Base-by-base conservation (phyloP, 2,329 filamentous ascomycete genomes). In the Berkeleyomyces basicola region DNA sequence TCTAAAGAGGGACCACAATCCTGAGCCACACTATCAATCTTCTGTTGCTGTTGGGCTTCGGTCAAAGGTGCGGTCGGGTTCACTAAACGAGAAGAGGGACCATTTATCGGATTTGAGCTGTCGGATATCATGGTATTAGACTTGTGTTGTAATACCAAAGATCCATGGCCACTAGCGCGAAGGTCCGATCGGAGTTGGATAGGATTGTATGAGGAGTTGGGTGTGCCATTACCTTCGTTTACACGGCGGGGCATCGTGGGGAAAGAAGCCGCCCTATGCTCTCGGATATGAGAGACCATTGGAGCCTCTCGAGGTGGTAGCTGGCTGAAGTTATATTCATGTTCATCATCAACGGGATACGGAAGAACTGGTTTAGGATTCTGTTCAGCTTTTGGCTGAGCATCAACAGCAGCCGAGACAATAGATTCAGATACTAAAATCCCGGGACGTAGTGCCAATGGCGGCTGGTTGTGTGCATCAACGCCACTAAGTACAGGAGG, bases 271-370 rank as follows among this genome's bases (percentile, higher is more conserved):
- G 31, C 33, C 9, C 49, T 37, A 36, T 53, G 49, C 3, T 53
- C 49, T 3, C 11, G 31, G 14, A 37, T 53, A 16, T 53, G 49
- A 53, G 33, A 53, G n/a, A 53, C n/a, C 11, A 33, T 14, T 7
- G 31, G 49, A 3, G 10, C 10, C 16, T 31, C 23, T 53, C 49
- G 49, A 36, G n/a, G 33, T 11, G 33, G 49, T 36, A 36, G 14
- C 33, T 36, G 49, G 11, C 49, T 36, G 9, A 53, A 53, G 49
- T 53, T 36, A 49, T 63, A 7, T 9, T 23, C 43, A 11, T 58
- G 33, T 16, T 60, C 60, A 39, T 64, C 63, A 16, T 62, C 63
- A 6, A 23, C 23, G 23, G 63, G 63, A 36, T 64, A 64, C 3
- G 63, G 63, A 16, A 64, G 40, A n/a, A 47, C 31, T 6, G n/a